These are phyloP conservation scores for Hyphopichia wangnamkhiaoensis DNA, from an alignment of 1,139 yeast species.

Conservation along the genomic window DNA sequence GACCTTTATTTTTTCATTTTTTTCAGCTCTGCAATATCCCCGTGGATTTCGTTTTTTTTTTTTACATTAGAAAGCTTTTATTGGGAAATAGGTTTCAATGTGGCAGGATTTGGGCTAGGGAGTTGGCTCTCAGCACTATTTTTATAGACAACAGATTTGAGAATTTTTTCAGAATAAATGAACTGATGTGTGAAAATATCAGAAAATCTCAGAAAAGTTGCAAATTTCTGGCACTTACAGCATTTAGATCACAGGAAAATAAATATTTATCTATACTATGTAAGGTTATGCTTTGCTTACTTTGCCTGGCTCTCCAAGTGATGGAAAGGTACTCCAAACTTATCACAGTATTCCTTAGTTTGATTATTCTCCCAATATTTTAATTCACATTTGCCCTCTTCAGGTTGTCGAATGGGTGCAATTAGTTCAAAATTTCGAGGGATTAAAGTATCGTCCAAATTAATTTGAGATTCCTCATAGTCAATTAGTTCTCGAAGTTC, in stretches of 20 bases:
- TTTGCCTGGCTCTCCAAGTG: background rate
- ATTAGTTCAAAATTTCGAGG: slow-evolving; percentile 27
- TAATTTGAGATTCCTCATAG: slow-evolving; percentile 18
- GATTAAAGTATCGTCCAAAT: slow-evolving; percentile 15
- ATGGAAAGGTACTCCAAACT: slow-evolving; percentile 18
- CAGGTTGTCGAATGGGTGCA: slow-evolving; percentile 29
- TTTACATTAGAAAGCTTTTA: background rate
- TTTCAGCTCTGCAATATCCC: too few species aligned
- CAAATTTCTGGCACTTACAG: too few species aligned
- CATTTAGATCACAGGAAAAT: too few species aligned
- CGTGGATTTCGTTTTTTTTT: background rate
- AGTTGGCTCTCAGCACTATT: too few species aligned
- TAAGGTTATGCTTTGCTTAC: background rate
- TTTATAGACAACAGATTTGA: too few species aligned
- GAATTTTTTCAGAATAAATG: too few species aligned
- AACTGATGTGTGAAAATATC: too few species aligned
- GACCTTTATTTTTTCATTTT: slow-evolving; percentile 58
- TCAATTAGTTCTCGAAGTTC: slow-evolving; percentile 25
- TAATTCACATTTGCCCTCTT: slow-evolving; percentile 15
- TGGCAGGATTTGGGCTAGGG: too few species aligned
- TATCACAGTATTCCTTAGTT: slow-evolving; percentile 31
- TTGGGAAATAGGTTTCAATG: background rate
- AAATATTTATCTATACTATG: background rate
- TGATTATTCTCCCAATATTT: slow-evolving; percentile 41
- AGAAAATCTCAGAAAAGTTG: too few species aligned